Percentiles rank a stretch among this genome's conserved stretches.
These are phyloP conservation scores for Fonsecaea nubica DNA, from an alignment of 2,329 filamentous ascomycete genomes.

Conservation along the genomic window DNA sequence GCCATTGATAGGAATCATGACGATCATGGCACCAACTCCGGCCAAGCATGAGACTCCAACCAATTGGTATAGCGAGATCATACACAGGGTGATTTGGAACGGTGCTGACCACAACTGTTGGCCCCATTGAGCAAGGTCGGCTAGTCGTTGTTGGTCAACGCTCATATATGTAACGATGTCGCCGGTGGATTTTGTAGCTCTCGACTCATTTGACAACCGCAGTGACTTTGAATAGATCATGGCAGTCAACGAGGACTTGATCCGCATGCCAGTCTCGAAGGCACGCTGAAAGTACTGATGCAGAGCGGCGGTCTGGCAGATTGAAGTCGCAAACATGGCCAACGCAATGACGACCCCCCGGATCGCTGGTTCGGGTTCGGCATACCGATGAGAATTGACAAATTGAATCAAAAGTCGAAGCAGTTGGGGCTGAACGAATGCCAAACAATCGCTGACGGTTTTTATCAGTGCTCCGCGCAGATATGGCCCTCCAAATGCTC, in stretches of 20 bases:
- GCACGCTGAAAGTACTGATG: conserved; percentile 97
- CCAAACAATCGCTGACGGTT: conserved; percentile 80
- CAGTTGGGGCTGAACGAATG: conserved; percentile 90
- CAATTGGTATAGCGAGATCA: conserved; percentile 94
- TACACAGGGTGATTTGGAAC: conserved; percentile 94
- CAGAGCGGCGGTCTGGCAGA: conserved; percentile 84
- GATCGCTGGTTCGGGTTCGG: conserved; percentile 75
- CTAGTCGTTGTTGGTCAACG: conserved; percentile 91
- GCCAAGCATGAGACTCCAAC: conserved; percentile 95
- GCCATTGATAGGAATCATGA: conserved; percentile 97
- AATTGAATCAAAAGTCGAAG: conserved; percentile 83
- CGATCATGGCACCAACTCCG: conserved; percentile 89
- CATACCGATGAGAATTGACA: conserved; percentile 73
- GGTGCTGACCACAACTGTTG: conserved; percentile 97
- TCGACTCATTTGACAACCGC: conserved; percentile 88
- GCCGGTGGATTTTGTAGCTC: conserved; percentile 85
- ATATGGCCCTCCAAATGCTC: conserved; percentile 85
- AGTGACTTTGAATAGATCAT: conserved; percentile 93
- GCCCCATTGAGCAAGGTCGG: conserved; percentile 93
- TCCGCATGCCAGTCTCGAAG: conserved; percentile 95
- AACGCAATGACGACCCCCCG: conserved; percentile 86
- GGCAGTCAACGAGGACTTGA: conserved; percentile 88
- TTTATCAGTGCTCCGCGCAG: conserved; percentile 84
- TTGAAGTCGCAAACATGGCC: conserved; percentile 87
- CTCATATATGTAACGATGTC: conserved; percentile 99